Base-by-base conservation (phyloP, 2,329 filamentous ascomycete species). In the Ophiostoma ips region DNA sequence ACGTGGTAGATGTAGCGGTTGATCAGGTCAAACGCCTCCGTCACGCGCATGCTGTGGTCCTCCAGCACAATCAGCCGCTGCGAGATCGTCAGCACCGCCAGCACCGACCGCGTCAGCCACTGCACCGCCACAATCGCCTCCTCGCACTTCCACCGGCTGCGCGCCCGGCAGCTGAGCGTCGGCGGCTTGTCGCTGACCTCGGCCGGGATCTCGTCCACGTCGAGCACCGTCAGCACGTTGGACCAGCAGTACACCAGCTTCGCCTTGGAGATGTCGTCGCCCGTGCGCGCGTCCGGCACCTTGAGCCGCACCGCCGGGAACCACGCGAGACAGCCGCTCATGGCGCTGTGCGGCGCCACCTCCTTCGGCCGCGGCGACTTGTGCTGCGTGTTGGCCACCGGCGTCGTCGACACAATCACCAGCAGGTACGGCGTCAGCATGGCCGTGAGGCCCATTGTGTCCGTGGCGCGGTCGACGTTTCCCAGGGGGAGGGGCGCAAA, bases 191-290 rank as follows among this genome's bases (percentile, higher is more conserved):
- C 84, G 55, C 79, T 81, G 56, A 87, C 51, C 13, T 79, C 75
- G 0, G 75, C 66, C 18, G 75, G 73, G 12, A 81, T 71, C 57
- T 92, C 84, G 48, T 90, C 81, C 11, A 96, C 79, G 55, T 98
- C 92, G 21, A 98, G 69, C 5, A 98, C 82, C 0, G 89, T 96
- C 56, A 98, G 69, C n/a, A 96, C 80, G 60, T 96, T 96, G 2
- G 92, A 96, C 92, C 92, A 98, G 65, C 89, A 95, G 67, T 98
- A 98, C 0, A 87, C 90, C 16, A 98, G 75, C 64, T 98, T 96
- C 35, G 83, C 84, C 60, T 81, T 83, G 16, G 86, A 89, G 10
- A 82, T 73, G 8, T 81, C 76, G 58, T 80, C 83, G 5, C 79
- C 80, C 0, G 77, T 79, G 44, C 76, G 72, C 2, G 77, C 70